These are phyloP conservation scores for Ramalina intermedia DNA, from an alignment of 495 filamentous ascomycete species.

Conservation along the genomic window DNA sequence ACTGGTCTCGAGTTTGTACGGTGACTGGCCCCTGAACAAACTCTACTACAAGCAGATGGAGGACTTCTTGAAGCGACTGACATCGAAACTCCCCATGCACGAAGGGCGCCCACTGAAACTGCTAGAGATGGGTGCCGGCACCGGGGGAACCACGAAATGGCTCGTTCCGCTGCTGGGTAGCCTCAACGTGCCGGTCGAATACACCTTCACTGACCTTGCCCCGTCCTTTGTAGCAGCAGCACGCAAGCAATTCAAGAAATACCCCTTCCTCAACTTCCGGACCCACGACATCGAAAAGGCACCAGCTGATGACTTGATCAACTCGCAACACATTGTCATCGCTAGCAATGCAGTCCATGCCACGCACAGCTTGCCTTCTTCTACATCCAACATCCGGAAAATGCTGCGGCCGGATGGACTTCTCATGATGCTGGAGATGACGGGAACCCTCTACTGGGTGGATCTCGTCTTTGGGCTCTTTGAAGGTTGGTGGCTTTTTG, in stretches of 20 bases:
- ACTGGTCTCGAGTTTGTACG: conserved; percentile 31
- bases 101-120: conserved; percentile 20
- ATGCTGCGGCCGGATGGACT: conserved; percentile 26
- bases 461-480: conserved; percentile 36
- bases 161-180: conserved; percentile 24
- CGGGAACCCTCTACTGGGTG: conserved; percentile 21
- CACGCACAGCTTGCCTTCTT: conserved; percentile 23
- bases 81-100: conserved; percentile 13
- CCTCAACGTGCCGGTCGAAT: conserved; percentile 27
- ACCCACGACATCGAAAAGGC: conserved; percentile 32
- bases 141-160: conserved; percentile 16
- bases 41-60: conserved; percentile 28
- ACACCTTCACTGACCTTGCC: conserved; percentile 35
- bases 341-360: conserved; percentile 36
- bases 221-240: conserved; percentile 29
- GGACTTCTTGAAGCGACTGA: conserved; percentile 26
- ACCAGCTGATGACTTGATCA: conserved; percentile 20
- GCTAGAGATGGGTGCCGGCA: conserved; percentile 29
- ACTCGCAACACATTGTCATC: conserved; percentile 30
- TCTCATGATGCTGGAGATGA: conserved; percentile 29
- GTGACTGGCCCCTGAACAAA: conserved; percentile 27
- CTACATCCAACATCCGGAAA: conserved; percentile 21
- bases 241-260: conserved; percentile 23
- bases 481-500: conserved; percentile 40
- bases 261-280: conserved; percentile 30